phyloP scores from a whole-genome alignment of 441 rosid genomes.

The Melianthus villosus region DNA sequence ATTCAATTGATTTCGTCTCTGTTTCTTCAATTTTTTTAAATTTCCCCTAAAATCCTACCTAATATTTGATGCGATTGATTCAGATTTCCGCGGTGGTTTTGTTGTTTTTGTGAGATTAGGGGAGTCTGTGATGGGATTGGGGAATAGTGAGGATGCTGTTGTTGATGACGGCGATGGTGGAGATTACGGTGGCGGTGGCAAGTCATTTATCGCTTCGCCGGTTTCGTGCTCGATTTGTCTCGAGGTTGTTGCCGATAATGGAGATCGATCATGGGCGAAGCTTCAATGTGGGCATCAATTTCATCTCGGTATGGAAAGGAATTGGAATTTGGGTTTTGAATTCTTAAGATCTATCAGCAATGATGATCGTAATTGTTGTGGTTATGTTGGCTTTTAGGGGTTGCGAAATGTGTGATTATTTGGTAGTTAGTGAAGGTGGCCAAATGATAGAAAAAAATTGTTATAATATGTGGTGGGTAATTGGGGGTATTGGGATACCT shows the following conservation, averaged over 20 bases:
- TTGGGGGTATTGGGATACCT: too few relatives aligned
- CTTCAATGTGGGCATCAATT: conserved; percentile 92
- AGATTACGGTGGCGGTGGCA: conserved; percentile 24
- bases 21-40: too few relatives aligned
- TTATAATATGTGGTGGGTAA: too few relatives aligned
- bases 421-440: too few relatives aligned
- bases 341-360: background rate
- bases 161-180: conserved; percentile 37
- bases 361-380: too few relatives aligned
- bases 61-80: too few relatives aligned
- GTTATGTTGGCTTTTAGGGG: too few relatives aligned
- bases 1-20: too few relatives aligned
- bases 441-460: too few relatives aligned
- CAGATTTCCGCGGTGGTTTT: too few relatives aligned
- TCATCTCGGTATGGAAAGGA: conserved; percentile 54
- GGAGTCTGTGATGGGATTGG: conserved; percentile 67
- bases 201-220: conserved; percentile 23
- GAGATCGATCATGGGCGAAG: conserved; percentile 93
- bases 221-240: conserved; percentile 93
- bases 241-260: conserved; percentile 50
- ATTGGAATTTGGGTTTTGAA: background rate
- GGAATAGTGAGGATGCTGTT: conserved; percentile 32
- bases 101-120: conserved; percentile 3
- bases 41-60: too few relatives aligned
- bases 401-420: too few relatives aligned